Evolutionary conservation across 305 asterid genomes (phyloP), one percentile per base, ranked within the genome.

Genomic region (Fraxinus albicans): DNA sequence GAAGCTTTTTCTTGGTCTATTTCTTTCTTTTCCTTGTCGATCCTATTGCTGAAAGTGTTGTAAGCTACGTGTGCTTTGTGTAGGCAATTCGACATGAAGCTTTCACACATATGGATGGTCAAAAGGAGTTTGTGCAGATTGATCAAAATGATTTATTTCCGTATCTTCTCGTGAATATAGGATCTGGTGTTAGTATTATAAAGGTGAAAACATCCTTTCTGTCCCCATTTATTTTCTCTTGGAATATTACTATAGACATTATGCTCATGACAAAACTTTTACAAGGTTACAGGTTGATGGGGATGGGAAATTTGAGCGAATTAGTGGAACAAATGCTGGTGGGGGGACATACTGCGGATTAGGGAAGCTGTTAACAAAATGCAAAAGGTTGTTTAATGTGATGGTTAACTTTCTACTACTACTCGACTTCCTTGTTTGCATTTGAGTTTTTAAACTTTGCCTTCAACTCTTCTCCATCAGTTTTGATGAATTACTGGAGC

Each of bases 21-120:
- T 80, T 80, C 44, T 27, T 35, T 29, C 69, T 53, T 67, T 75
- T 77, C 42, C 7, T 25, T 77, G 23, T 13, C 15, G 19, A 47
- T 53, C 35, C 42, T 79, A 34, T 53, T 78, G 76, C 47, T 82
- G 79, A 60, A 80, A 82, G 77, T 65, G 29, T 29, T 70, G 10
- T 7, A 65, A 70, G 79, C 58, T 77, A 3, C 3, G 72, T 77
- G 44, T 72, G 80, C 80, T 76, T 80, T 89, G 76, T 76, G 76
- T 88, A 96, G 99, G 99, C 99, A 44, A 96, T 96, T 81, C 92
- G 99, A 76, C 99, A 96, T 78, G 99, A 96, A 93, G 99, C 99
- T 79, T 96, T 96, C 86, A 96, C 98, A 17, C 99, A 96, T 81
- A 92, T 86, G 92, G 99, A 96, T 81, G 99, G 99, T 34, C 96